Percentiles rank a stretch among this genome's conserved stretches.
phyloP scores from a whole-genome alignment of 305 asterid species.

The Fraxinus baroniana region DNA sequence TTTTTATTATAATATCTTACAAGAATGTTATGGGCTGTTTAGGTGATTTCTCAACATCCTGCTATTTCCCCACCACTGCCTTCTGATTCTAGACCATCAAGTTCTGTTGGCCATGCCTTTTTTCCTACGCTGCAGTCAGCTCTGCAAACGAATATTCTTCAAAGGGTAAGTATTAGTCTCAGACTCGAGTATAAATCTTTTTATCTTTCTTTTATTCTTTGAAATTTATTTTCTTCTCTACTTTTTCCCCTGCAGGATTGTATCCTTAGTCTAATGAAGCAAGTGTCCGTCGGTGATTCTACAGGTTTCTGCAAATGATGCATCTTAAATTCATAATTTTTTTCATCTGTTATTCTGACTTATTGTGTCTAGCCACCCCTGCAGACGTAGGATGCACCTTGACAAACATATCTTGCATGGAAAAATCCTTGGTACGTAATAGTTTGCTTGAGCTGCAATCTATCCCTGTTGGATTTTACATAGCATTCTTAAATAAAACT shows the following conservation, averaged over 20 bases:
- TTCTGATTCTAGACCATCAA: conserved; percentile 50
- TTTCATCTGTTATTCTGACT: conserved; percentile 1
- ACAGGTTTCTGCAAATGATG: conserved; percentile 47
- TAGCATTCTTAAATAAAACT: background rate
- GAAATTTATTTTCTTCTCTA: conserved; percentile 5
- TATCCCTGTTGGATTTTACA: background rate
- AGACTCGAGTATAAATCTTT: conserved; percentile 8
- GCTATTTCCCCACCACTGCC: conserved; percentile 35
- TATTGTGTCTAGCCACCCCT: conserved; percentile 24
- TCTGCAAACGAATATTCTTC: conserved; percentile 72
- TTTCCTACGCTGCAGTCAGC: conserved; percentile 58
- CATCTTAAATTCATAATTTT: background rate
- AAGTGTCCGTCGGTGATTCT: conserved; percentile 52
- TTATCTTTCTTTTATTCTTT: background rate
- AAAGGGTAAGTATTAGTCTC: conserved; percentile 55
- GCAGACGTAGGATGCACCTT: conserved; percentile 53
- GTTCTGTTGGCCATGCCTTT: conserved; percentile 41
- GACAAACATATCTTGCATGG: conserved; percentile 35
- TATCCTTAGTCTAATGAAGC: conserved; percentile 75
- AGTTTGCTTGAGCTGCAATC: background rate
- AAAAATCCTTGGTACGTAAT: conserved; percentile 64
- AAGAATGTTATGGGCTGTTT: conserved; percentile 21
- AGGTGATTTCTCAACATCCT: conserved; percentile 64
- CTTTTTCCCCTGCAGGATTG: conserved; percentile 49
- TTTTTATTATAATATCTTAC: conserved; percentile 17